Evolutionary conservation across 345 rosid species (phyloP).

Genomic region (Rhodomyrtus tomentosa): DNA sequence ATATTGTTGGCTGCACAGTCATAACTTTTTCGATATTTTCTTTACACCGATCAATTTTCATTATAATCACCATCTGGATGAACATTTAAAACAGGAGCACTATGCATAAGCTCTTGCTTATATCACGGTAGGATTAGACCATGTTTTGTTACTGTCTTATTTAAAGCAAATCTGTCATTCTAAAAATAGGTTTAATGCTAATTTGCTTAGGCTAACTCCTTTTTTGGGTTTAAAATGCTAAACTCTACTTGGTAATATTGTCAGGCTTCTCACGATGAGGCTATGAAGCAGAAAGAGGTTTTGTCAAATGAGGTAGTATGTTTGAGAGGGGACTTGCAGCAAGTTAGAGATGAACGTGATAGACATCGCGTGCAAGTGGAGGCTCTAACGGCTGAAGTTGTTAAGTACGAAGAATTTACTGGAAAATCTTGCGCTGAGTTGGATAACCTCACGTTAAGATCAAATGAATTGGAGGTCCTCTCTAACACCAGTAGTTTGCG

Average conservation of each 20-base stretch:
- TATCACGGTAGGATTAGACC: not conserved
- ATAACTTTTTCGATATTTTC: not conserved
- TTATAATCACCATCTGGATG: not conserved
- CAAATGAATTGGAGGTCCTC: conserved; percentile 71
- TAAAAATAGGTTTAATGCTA: not conserved
- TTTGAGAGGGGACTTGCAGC: conserved; percentile 59
- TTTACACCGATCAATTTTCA: not conserved
- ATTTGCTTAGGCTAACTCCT: not conserved
- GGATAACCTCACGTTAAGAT: conserved; percentile 32
- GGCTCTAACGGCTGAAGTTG: conserved; percentile 36
- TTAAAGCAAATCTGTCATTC: not conserved
- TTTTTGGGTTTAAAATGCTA: not conserved
- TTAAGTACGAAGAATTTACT: conserved; percentile 46
- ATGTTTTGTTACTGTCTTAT: not conserved
- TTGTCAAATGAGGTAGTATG: conserved; percentile 54
- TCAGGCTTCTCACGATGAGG: conserved; percentile 74
- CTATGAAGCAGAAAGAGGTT: conserved; percentile 52
- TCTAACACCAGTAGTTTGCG: not conserved
- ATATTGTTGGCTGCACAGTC: not conserved
- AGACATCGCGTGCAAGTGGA: conserved; percentile 38
- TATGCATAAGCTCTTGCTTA: not conserved
- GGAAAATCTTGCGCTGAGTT: conserved; percentile 11
- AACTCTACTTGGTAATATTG: not conserved
- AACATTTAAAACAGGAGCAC: not conserved
- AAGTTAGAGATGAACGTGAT: conserved; percentile 62